These are phyloP conservation scores for Rosa multiflora DNA, from an alignment of 306 rosid genomes.

Conservation along the genomic window DNA sequence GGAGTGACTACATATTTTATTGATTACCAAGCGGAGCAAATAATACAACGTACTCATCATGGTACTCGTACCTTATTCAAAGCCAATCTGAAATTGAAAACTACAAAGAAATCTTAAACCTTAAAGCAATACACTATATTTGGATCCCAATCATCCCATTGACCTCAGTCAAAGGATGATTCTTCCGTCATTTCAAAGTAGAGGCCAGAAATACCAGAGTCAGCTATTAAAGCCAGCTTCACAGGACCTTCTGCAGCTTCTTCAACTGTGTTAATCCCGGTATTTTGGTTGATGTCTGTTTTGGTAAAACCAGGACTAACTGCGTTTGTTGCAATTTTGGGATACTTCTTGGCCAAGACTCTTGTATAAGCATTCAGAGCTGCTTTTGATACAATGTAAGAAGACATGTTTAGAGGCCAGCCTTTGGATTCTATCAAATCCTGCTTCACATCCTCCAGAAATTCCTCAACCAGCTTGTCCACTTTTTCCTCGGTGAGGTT, in stretches of 20 bases:
- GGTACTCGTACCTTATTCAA: too few species aligned
- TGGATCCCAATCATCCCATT: too few species aligned
- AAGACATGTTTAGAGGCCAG: constrained; percentile 35
- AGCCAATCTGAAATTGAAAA: too few species aligned
- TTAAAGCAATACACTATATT: too few species aligned
- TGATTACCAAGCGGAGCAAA: too few species aligned
- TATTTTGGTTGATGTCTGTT: background rate
- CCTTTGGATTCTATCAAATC: constrained; percentile 40
- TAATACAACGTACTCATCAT: too few species aligned
- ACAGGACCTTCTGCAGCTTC: constrained; percentile 11
- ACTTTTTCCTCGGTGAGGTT: constrained; percentile 45
- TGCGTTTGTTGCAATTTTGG: constrained; percentile 29
- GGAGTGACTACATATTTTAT: too few species aligned
- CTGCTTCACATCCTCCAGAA: constrained; percentile 37
- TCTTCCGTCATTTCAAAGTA: constrained; percentile 7
- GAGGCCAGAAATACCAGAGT: background rate
- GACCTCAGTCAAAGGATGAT: background rate
- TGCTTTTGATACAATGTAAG: constrained; percentile 15
- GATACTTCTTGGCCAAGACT: constrained; percentile 33
- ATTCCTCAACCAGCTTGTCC: constrained; percentile 35
- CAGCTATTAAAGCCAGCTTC: background rate
- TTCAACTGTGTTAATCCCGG: background rate
- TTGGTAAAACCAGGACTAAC: constrained; percentile 41
- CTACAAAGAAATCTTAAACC: too few species aligned
- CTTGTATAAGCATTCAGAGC: constrained; percentile 45